Evolutionary conservation across 768 basidiomycete species (phyloP).

Genomic region (Pluteus cervinus): DNA sequence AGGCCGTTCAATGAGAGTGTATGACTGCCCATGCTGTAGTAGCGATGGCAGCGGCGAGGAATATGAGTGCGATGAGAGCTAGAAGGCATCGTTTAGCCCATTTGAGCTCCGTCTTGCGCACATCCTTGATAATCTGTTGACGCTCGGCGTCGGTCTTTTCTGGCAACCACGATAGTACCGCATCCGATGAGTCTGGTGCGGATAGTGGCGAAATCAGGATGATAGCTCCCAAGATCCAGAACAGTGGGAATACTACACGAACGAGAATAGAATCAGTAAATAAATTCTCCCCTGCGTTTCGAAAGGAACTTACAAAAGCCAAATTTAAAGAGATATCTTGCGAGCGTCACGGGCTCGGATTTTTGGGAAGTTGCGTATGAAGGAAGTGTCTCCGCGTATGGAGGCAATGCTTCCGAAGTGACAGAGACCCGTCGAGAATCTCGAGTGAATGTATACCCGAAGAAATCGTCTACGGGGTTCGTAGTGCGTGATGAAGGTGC

Average conservation of each 20-base stretch:
- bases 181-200: constrained; percentile 31
- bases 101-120: constrained; percentile 44
- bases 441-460: background rate
- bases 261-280: constrained; percentile 7
- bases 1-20: too few species aligned
- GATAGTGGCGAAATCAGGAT: constrained; percentile 51
- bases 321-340: constrained; percentile 57
- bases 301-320: constrained; percentile 44
- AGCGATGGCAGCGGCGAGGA: too few species aligned
- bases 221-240: constrained; percentile 55
- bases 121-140: constrained; percentile 35
- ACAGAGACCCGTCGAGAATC: too few species aligned
- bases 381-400: constrained; percentile 35
- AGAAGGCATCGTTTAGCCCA: constrained; percentile 56
- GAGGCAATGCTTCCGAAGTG: too few species aligned
- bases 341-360: constrained; percentile 48
- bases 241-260: constrained; percentile 49
- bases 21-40: too few species aligned
- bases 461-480: constrained; percentile 3
- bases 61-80: too few species aligned
- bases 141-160: constrained; percentile 51
- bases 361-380: constrained; percentile 30
- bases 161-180: constrained; percentile 44
- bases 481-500: background rate
- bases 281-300: too few species aligned